Conservation (phyloP, 805 yeast species). For the Yueomyces sinensis region DNA sequence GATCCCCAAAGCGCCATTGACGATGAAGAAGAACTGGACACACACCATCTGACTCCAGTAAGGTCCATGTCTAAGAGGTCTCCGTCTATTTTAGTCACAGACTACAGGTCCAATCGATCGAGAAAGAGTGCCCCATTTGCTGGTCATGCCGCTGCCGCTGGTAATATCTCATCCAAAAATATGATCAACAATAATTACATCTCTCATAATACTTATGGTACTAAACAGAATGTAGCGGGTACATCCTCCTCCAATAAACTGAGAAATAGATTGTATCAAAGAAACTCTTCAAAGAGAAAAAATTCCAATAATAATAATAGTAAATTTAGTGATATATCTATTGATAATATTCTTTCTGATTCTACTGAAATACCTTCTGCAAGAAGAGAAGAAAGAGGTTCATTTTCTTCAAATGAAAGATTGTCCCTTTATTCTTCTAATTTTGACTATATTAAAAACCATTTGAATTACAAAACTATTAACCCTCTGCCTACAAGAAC, state of each 20-base stretch:
- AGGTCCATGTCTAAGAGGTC: slow-evolving; percentile 49
- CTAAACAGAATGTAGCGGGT: background rate
- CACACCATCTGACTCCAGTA: too few species aligned
- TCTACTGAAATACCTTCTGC: slow-evolving; percentile 82
- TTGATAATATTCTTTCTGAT: slow-evolving; percentile 64
- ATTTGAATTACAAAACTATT: slow-evolving; percentile 8
- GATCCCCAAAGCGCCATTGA: too few species aligned
- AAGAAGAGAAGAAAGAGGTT: slow-evolving; percentile 32
- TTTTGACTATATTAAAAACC: slow-evolving; percentile 1
- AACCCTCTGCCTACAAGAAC: slow-evolving; percentile 44
- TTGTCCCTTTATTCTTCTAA: slow-evolving; percentile 4
- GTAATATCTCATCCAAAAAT: background rate
- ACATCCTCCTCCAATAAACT: background rate
- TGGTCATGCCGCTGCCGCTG: slow-evolving; percentile 33
- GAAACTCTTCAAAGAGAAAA: background rate
- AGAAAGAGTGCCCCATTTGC: slow-evolving; percentile 62
- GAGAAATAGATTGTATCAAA: background rate
- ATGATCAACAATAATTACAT: background rate
- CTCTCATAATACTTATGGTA: background rate
- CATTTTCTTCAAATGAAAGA: slow-evolving; percentile 23
- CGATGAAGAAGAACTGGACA: too few species aligned
- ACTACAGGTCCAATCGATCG: slow-evolving; percentile 51
- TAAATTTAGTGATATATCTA: slow-evolving; percentile 65
- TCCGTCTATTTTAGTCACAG: slow-evolving; percentile 89
- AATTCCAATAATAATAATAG: slow-evolving; percentile 10